phyloP scores from a whole-genome alignment of 1,284 basidiomycete species.

The Mycosarcoma mackinlayi region DNA sequence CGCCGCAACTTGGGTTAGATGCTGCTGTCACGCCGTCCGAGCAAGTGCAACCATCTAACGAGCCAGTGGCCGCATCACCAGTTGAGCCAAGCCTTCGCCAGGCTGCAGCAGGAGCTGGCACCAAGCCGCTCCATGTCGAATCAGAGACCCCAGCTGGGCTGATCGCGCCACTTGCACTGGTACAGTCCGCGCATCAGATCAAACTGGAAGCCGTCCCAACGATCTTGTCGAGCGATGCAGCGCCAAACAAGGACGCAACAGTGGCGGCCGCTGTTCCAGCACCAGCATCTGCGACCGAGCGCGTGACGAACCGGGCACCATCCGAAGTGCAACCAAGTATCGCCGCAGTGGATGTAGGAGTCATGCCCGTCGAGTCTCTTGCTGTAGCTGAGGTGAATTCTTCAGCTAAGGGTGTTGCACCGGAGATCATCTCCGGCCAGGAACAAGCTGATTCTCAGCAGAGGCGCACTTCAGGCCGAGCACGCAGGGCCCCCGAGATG shows the following conservation, averaged over 20 bases:
- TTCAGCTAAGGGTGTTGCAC: not conserved
- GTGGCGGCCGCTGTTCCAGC: not conserved
- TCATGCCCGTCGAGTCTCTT: not conserved
- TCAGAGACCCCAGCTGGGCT: not conserved
- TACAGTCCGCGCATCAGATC: slow-evolving; percentile 3
- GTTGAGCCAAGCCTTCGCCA: slow-evolving; percentile 20
- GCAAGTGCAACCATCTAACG: not conserved
- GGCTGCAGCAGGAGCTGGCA: slow-evolving; percentile 2
- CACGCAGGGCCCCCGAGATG: slow-evolving; percentile 48
- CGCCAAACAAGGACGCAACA: not conserved
- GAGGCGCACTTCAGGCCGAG: slow-evolving; percentile 40
- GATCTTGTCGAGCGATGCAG: not conserved
- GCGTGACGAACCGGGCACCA: not conserved
- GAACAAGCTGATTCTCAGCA: slow-evolving; percentile 24
- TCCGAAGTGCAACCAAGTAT: not conserved
- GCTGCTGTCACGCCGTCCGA: not conserved
- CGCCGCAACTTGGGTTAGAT: not conserved
- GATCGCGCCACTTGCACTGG: not conserved
- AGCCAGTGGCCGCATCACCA: slow-evolving; percentile 14
- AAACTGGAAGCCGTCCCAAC: slow-evolving; percentile 13
- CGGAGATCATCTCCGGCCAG: not conserved
- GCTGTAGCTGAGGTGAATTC: not conserved
- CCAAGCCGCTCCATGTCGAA: not conserved
- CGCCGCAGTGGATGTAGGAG: not conserved
- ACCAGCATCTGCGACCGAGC: not conserved